Evolutionary conservation across 2,329 filamentous ascomycete species (phyloP).

Genomic region (Arthrobotrys pseudoclavata): DNA sequence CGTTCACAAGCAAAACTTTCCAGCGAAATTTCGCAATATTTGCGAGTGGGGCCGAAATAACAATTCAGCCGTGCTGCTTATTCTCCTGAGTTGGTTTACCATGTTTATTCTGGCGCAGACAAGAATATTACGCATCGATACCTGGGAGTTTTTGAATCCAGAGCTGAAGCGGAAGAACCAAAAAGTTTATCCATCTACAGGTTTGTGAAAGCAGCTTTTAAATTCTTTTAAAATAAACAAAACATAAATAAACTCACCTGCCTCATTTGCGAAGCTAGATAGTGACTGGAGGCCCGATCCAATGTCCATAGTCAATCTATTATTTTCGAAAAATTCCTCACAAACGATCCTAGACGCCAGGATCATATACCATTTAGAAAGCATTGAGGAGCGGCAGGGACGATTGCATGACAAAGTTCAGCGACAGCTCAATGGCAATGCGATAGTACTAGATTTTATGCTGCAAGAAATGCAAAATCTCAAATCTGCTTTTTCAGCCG

Average conservation of each 20-base stretch:
- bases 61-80: background rate
- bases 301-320: constrained; percentile 34
- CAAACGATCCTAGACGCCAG: constrained; percentile 54
- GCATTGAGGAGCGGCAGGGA: constrained; percentile 40
- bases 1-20: background rate
- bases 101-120: constrained; percentile 47
- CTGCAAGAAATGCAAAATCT: constrained; percentile 33
- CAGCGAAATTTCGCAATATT: background rate
- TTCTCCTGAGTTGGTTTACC: constrained; percentile 38
- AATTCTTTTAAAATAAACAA: background rate
- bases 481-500: constrained; percentile 13
- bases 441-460: constrained; percentile 37
- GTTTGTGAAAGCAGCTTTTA: constrained; percentile 26
- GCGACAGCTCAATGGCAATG: constrained; percentile 45
- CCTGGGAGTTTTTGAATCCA: constrained; percentile 28
- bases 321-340: constrained; percentile 50
- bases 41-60: background rate
- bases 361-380: constrained; percentile 50
- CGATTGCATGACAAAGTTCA: constrained; percentile 32
- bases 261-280: constrained; percentile 31
- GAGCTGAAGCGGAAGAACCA: background rate
- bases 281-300: constrained; percentile 46
- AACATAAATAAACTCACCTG: background rate
- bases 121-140: constrained; percentile 21
- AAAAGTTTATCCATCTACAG: constrained; percentile 24